Evolutionary conservation across 805 yeast species (phyloP).

Genomic region (Ogataea dorogensis): DNA sequence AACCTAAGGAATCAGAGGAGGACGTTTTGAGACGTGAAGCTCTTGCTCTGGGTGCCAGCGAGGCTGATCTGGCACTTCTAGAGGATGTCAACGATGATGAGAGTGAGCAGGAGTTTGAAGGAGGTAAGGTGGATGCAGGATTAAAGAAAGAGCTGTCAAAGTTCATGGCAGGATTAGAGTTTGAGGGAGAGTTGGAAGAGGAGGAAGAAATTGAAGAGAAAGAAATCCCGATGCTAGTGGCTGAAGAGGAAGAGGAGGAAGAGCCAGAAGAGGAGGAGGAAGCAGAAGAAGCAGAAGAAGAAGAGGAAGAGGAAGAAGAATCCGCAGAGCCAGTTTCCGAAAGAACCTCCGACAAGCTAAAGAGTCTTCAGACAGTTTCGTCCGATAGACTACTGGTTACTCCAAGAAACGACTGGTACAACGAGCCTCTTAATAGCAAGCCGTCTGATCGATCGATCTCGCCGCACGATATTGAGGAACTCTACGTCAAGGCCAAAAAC

Average conservation of each 20-base stretch:
- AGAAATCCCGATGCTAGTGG: too few species aligned
- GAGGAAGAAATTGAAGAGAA: conserved; percentile 37
- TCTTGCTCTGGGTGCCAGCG: conserved; percentile 78
- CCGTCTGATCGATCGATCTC: conserved; percentile 37
- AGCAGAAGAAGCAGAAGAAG: conserved; percentile 35
- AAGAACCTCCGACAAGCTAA: conserved; percentile 25
- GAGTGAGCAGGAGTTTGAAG: conserved; percentile 52
- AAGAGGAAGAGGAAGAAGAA: conserved; percentile 32
- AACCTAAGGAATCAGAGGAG: conserved; percentile 10
- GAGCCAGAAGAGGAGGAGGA: conserved; percentile 37
- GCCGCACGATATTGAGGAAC: conserved; percentile 55
- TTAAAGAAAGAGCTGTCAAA: conserved; percentile 54
- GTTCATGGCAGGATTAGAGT: conserved; percentile 69
- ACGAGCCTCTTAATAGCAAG: too few species aligned
- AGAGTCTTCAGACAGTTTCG: conserved; percentile 46
- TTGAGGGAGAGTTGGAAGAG: conserved; percentile 43
- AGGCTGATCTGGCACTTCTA: conserved; percentile 70
- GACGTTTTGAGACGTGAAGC: conserved; percentile 68
- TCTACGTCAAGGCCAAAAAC: conserved; percentile 64
- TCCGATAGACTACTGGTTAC: conserved; percentile 58
- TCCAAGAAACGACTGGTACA: conserved; percentile 74
- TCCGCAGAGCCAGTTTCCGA: conserved; percentile 33
- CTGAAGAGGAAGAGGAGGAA: conserved; percentile 41
- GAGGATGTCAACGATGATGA: conserved; percentile 47
- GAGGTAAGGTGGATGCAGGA: conserved; percentile 41